phyloP scores from a whole-genome alignment of 257 asterid genomes.

The Leptodermis oblonga region DNA sequence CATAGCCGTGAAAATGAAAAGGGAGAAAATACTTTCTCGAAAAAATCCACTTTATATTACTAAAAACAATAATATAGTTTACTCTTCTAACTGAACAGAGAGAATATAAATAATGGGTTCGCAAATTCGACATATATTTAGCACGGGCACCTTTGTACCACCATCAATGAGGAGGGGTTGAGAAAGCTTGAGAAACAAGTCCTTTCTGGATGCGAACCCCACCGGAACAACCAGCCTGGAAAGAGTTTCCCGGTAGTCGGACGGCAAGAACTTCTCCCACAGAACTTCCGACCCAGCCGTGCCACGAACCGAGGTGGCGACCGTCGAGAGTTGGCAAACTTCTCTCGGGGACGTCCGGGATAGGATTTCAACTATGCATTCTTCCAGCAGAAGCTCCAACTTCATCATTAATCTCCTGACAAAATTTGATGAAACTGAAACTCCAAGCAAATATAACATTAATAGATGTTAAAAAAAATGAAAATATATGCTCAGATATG shows the following conservation, averaged over 20 bases:
- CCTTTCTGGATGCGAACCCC: conserved; percentile 45
- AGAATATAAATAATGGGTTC: too few relatives aligned
- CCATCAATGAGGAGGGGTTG: conserved; percentile 61
- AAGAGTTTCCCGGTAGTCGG: conserved; percentile 48
- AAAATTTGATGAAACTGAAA: not conserved
- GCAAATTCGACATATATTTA: too few relatives aligned
- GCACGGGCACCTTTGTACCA: conserved; percentile 48
- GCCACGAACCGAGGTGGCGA: conserved; percentile 31
- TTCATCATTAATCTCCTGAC: not conserved
- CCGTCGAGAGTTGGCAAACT: conserved; percentile 40
- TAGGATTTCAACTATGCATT: conserved; percentile 45
- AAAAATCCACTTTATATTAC: too few relatives aligned
- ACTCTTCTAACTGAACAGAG: too few relatives aligned
- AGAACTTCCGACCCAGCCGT: conserved; percentile 49
- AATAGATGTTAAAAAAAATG: too few relatives aligned
- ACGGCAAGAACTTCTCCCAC: conserved; percentile 64
- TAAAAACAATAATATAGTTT: too few relatives aligned
- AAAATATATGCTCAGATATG: too few relatives aligned
- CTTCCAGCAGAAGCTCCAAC: conserved; percentile 47
- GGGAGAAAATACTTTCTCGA: too few relatives aligned
- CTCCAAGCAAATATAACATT: too few relatives aligned
- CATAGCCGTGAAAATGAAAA: too few relatives aligned
- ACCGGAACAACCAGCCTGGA: conserved; percentile 34
- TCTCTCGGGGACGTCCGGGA: conserved; percentile 48
- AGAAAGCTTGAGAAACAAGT: conserved; percentile 48